A percentile compares a stretch with the other conserved stretches of the same genome.
Evolutionary conservation across 345 rosid genomes (phyloP).

Genomic region (Syzygium jambos): DNA sequence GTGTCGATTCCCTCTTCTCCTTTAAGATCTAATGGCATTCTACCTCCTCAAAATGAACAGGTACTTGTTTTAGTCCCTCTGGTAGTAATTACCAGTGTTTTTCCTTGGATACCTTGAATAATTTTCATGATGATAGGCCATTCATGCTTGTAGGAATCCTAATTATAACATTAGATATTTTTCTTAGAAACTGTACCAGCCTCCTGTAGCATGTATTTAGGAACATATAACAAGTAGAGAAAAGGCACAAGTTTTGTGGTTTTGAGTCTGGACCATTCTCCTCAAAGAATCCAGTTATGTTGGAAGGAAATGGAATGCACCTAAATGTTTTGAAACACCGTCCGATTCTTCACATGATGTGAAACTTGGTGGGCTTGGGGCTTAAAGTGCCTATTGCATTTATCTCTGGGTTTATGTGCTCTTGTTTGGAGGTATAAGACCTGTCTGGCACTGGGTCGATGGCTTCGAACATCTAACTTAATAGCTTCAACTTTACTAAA

Average conservation of each 20-base stretch:
- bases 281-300: not conserved
- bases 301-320: not conserved
- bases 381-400: not conserved
- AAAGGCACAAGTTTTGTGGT: not conserved
- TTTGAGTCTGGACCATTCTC: not conserved
- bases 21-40: slow-evolving; percentile 30
- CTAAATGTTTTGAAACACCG: not conserved
- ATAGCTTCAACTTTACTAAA: not conserved
- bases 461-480: not conserved
- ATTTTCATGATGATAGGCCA: not conserved
- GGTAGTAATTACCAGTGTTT: not conserved
- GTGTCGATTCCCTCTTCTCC: slow-evolving; percentile 37
- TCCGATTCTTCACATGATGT: not conserved
- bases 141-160: not conserved
- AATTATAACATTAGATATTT: not conserved
- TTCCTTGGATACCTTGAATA: not conserved
- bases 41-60: slow-evolving; percentile 39
- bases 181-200: not conserved
- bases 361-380: not conserved
- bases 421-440: not conserved
- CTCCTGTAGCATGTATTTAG: not conserved
- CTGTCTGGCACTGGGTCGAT: not conserved
- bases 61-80: slow-evolving; percentile 14
- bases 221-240: not conserved
- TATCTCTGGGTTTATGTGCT: not conserved